Conservation (phyloP, 2,329 filamentous ascomycete species). For the Colletotrichum sp. region DNA sequence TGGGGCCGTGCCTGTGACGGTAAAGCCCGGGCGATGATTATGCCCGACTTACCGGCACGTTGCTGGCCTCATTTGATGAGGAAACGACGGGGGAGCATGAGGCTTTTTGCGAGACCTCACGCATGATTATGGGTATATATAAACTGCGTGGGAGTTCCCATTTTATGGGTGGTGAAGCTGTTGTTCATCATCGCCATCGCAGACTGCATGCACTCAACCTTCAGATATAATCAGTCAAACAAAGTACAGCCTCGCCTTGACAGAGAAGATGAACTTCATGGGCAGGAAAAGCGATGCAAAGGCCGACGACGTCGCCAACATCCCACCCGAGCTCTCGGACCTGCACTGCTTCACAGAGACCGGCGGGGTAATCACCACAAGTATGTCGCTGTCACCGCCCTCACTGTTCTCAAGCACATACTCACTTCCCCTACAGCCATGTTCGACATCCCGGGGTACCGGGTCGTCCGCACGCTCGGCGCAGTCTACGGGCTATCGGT, state of each 20-base stretch:
- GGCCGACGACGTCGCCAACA: slow-evolving; percentile 34
- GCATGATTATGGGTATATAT: not conserved
- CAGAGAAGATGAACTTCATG: slow-evolving; percentile 2
- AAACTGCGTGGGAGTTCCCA: not conserved
- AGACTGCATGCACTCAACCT: not conserved
- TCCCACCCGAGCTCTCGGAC: slow-evolving; percentile 49
- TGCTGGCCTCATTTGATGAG: not conserved
- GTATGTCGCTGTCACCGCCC: slow-evolving; percentile 24
- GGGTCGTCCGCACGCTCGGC: slow-evolving; percentile 61
- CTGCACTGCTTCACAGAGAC: slow-evolving; percentile 67
- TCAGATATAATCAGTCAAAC: not conserved
- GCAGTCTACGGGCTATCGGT: slow-evolving; percentile 63
- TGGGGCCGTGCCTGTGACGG: not conserved
- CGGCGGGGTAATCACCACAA: slow-evolving; percentile 64
- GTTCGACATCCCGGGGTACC: slow-evolving; percentile 68
- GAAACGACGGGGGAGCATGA: not conserved
- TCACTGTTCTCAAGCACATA: not conserved
- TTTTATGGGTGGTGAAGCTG: not conserved
- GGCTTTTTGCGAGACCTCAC: not conserved
- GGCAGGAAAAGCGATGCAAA: slow-evolving; percentile 7
- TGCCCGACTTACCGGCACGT: not conserved
- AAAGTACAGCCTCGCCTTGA: not conserved
- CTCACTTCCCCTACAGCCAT: slow-evolving; percentile 44
- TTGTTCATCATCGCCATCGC: not conserved
- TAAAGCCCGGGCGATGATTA: not conserved